Evolutionary conservation across 192 early-diverging fungal genomes (phyloP).

Genomic region (Jimgerdemannia lactiflua): DNA sequence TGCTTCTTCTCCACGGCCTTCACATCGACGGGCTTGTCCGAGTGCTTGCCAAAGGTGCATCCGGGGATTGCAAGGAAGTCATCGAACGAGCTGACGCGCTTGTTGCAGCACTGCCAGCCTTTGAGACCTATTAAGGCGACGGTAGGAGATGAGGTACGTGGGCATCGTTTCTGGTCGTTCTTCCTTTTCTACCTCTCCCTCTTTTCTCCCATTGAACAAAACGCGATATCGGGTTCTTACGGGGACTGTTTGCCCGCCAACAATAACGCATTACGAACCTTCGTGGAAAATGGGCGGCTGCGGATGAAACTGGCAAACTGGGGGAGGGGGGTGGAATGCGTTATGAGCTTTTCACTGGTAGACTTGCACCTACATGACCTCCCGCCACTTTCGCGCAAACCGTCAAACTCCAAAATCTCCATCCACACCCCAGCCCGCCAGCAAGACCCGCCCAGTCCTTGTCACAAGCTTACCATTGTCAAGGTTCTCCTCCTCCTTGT

Average conservation of each 20-base stretch:
- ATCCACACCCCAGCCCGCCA: neutral
- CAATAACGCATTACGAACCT: constrained; percentile 46
- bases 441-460: neutral
- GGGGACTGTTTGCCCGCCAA: neutral
- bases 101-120: constrained; percentile 94
- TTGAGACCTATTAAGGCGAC: constrained; percentile 44
- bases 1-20: constrained; percentile 19
- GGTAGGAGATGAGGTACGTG: too few species aligned
- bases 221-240: neutral
- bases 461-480: constrained; percentile 38
- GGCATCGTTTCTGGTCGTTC: neutral
- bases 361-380: too few species aligned
- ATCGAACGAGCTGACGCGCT: constrained; percentile 87
- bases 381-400: neutral
- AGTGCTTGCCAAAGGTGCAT: constrained; percentile 80
- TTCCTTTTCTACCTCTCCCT: neutral
- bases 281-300: constrained; percentile 95
- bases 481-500: constrained; percentile 67
- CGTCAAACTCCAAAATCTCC: neutral
- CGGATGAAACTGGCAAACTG: constrained; percentile 84
- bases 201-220: neutral
- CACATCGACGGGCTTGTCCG: constrained; percentile 23
- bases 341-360: neutral
- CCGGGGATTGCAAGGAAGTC: constrained; percentile 90
- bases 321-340: neutral